phyloP scores from a whole-genome alignment of 169 alveolate genomes.

The Plasmodium inui region DNA sequence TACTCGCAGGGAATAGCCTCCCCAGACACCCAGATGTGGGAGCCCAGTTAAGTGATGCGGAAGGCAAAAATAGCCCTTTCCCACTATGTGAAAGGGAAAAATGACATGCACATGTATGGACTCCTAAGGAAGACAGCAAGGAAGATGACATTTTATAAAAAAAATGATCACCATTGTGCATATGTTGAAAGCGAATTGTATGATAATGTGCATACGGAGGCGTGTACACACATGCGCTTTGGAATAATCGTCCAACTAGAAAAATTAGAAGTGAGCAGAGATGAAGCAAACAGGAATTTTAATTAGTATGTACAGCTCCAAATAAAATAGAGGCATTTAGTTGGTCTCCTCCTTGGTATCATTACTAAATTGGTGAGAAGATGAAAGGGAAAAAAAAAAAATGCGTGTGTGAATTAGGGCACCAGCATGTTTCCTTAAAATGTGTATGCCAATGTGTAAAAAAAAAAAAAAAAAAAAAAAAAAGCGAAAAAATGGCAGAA shows the following conservation, averaged over 20 bases:
- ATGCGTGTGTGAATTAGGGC: constrained; percentile 55
- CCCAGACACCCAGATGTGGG: neutral
- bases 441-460: neutral
- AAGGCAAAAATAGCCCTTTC: neutral
- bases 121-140: neutral
- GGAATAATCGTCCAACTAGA: neutral
- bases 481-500: neutral
- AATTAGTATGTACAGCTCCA: neutral
- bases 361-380: neutral
- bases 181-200: neutral
- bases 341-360: neutral
- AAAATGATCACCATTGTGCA: neutral
- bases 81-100: neutral
- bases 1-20: neutral
- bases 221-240: neutral
- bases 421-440: constrained; percentile 24
- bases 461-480: constrained; percentile 15
- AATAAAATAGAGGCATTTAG: neutral
- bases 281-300: neutral
- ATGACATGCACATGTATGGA: neutral
- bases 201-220: neutral
- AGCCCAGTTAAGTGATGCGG: neutral
- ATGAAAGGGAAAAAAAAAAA: constrained; percentile 11
- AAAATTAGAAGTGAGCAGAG: neutral
- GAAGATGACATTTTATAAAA: neutral